phyloP scores from a whole-genome alignment of 768 basidiomycete species.

The Gloeostereum incarnatum region DNA sequence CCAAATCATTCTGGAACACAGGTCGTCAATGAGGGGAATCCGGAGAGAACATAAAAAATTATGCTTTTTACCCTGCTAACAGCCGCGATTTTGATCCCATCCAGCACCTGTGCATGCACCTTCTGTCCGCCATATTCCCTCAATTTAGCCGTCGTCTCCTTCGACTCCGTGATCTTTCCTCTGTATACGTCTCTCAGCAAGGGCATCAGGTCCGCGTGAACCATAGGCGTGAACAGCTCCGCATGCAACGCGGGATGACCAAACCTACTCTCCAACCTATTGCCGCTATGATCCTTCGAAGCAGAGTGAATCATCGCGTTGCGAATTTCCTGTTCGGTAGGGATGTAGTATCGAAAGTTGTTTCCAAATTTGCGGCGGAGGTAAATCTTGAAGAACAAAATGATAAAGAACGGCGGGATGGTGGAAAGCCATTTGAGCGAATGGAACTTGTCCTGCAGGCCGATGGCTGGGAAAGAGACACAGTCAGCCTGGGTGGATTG shows the following conservation, averaged over 20 bases:
- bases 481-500: conserved; percentile 7
- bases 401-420: conserved; percentile 79
- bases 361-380: conserved; percentile 58
- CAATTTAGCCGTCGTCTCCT: conserved; percentile 60
- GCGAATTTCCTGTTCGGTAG: conserved; percentile 69
- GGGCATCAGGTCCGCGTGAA: conserved; percentile 80
- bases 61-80: conserved; percentile 55
- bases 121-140: conserved; percentile 73
- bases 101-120: conserved; percentile 64
- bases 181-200: conserved; percentile 67
- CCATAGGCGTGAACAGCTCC: conserved; percentile 83
- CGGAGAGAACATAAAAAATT: background rate
- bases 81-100: conserved; percentile 77
- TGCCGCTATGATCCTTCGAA: conserved; percentile 58
- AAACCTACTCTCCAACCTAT: conserved; percentile 84
- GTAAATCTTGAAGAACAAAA: conserved; percentile 80
- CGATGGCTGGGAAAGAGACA: conserved; percentile 60
- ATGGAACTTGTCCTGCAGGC: conserved; percentile 66
- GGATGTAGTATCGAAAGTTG: conserved; percentile 77
- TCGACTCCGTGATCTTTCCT: conserved; percentile 56
- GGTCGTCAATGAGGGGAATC: conserved; percentile 2
- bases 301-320: conserved; percentile 71
- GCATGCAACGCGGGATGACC: conserved; percentile 87
- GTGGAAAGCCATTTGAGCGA: conserved; percentile 75
- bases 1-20: conserved; percentile 52